phyloP scores from a whole-genome alignment of 305 asterid genomes.

The Fraxinus floribunda region DNA sequence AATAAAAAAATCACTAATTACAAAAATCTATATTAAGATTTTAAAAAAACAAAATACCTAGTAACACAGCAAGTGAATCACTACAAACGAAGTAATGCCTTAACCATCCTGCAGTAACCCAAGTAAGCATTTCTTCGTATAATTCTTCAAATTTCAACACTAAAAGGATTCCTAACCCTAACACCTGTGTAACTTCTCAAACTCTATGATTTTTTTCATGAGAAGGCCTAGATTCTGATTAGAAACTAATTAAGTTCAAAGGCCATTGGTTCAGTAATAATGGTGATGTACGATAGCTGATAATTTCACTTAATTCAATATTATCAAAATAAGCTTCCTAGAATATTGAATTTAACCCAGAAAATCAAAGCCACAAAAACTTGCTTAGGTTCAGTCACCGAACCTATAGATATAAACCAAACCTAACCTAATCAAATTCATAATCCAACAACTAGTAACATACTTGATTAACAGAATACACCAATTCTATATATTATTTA shows the following conservation, averaged over 20 bases:
- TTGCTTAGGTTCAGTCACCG: constrained; percentile 11
- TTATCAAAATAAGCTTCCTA: background rate
- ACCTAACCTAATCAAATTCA: background rate
- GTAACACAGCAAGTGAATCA: background rate
- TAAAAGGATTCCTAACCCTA: background rate
- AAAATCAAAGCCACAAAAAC: background rate
- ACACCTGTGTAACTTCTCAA: background rate
- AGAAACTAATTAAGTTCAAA: background rate
- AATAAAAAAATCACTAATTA: background rate
- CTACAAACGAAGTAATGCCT: background rate
- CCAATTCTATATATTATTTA: background rate
- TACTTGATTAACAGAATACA: constrained; percentile 1
- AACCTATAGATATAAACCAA: background rate
- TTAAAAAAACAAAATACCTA: background rate
- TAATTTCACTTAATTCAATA: constrained; percentile 1
- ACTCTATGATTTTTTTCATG: background rate
- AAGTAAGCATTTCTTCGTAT: background rate
- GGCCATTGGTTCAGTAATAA: constrained; percentile 7
- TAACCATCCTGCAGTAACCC: background rate
- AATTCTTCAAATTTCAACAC: background rate
- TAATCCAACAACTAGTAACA: background rate
- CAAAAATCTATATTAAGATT: background rate
- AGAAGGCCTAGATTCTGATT: background rate
- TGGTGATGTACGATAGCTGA: background rate
- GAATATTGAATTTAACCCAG: constrained; percentile 1